Percentiles rank a stretch among this genome's conserved stretches.
phyloP scores from a whole-genome alignment of 257 asterid genomes.

The Gardenia jasminoides region DNA sequence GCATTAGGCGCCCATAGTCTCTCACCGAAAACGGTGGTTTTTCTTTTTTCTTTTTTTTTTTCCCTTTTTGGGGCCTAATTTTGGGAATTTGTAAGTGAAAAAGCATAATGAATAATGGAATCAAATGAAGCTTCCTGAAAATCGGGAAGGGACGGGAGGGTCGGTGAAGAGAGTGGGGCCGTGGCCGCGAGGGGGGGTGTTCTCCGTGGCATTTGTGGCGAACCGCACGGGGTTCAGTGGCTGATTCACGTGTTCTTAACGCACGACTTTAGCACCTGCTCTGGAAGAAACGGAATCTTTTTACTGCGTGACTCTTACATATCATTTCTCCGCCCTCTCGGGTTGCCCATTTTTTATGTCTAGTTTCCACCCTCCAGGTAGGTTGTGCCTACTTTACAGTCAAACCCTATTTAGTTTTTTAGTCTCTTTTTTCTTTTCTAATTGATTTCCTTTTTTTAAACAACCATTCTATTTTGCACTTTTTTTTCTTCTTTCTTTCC shows the following conservation, averaged over 20 bases:
- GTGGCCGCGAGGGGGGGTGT: neutral
- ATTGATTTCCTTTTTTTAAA: no score
- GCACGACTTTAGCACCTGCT: constrained; percentile 7
- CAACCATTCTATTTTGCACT: neutral
- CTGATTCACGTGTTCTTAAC: constrained; percentile 27
- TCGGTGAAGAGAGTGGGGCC: neutral
- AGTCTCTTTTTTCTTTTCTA: neutral
- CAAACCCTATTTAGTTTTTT: neutral
- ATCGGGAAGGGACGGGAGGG: constrained; percentile 34
- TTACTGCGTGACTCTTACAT: neutral
- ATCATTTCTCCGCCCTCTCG: neutral
- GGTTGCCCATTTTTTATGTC: neutral
- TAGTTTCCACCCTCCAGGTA: neutral
- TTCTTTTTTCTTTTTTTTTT: constrained; percentile 13
- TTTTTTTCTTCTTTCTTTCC: neutral
- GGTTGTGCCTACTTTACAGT: neutral
- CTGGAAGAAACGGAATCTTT: neutral
- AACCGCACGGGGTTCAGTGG: constrained; percentile 19
- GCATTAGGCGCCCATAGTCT: constrained; percentile 20
- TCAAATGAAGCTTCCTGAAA: constrained; percentile 29
- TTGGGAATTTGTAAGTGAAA: neutral
- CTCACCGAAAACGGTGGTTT: neutral
- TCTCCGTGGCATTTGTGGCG: constrained; percentile 36
- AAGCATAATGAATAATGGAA: neutral
- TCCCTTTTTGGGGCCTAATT: neutral